phyloP scores from a whole-genome alignment of 176 grass and related monocot species.

The Pontederia paniculata region DNA sequence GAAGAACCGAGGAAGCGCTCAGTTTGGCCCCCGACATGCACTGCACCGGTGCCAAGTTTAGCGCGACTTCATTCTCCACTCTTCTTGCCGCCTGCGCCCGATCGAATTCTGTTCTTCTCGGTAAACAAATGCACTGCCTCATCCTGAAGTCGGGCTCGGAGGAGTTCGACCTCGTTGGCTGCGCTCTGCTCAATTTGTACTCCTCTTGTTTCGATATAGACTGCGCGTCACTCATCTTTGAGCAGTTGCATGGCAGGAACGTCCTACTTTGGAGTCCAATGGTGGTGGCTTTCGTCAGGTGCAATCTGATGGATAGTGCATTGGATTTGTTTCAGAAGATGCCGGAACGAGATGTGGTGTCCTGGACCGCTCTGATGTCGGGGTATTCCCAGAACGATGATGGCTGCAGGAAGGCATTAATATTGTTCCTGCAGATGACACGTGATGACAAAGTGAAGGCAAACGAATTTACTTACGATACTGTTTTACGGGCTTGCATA shows the following conservation, averaged over 20 bases:
- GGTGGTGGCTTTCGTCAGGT: constrained; percentile 46
- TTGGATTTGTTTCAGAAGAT: constrained; percentile 28
- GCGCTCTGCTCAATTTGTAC: constrained; percentile 38
- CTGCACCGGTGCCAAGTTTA: neutral
- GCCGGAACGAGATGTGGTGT: constrained; percentile 32
- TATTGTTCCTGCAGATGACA: constrained; percentile 27
- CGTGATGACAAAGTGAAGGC: constrained; percentile 7
- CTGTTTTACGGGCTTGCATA: constrained; percentile 31
- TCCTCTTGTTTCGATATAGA: constrained; percentile 27
- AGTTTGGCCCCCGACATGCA: constrained; percentile 16
- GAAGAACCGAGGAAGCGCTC: constrained; percentile 35
- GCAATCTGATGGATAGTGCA: constrained; percentile 22
- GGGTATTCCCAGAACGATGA: constrained; percentile 5
- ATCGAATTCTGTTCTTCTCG: neutral
- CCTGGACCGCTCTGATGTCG: constrained; percentile 33
- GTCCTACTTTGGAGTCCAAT: constrained; percentile 37
- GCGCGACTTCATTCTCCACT: constrained; percentile 26
- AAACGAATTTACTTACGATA: constrained; percentile 27
- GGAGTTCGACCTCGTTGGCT: constrained; percentile 13
- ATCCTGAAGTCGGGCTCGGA: constrained; percentile 29
- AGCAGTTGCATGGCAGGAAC: constrained; percentile 15
- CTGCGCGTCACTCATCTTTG: constrained; percentile 10
- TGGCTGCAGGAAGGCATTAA: constrained; percentile 7
- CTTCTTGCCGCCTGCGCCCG: constrained; percentile 36
- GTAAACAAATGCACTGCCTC: constrained; percentile 31